A percentile compares a stretch with the other conserved stretches of the same genome.
These are phyloP conservation scores for Boletus vinaceobasis DNA, from an alignment of 768 basidiomycete species.

Conservation along the genomic window DNA sequence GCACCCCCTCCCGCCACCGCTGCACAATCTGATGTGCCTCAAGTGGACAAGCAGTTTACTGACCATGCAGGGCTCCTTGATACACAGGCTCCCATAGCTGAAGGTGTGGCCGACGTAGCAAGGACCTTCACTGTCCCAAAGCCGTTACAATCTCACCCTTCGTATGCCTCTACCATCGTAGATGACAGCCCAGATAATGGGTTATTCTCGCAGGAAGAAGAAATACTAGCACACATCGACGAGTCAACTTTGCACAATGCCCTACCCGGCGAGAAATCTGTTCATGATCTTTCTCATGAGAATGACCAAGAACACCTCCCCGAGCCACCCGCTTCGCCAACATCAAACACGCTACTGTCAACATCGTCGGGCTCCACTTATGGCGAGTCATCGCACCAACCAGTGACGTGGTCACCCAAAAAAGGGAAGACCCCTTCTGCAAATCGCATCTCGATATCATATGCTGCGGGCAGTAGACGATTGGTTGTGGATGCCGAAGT, in stretches of 20 bases:
- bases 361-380: conserved; percentile 37
- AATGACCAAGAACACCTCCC: conserved; percentile 46
- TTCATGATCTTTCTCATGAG: conserved; percentile 13
- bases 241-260: conserved; percentile 20
- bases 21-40: conserved; percentile 37
- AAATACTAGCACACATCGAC: conserved; percentile 12
- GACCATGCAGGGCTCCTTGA: conserved; percentile 45
- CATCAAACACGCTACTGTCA: conserved; percentile 45
- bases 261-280: conserved; percentile 16
- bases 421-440: conserved; percentile 58
- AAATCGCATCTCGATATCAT: conserved; percentile 91
- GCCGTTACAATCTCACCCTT: conserved; percentile 42
- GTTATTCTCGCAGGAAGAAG: conserved; percentile 28
- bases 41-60: conserved; percentile 44
- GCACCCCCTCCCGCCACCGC: conserved; percentile 23
- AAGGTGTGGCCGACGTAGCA: not conserved
- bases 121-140: conserved; percentile 16
- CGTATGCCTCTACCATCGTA: conserved; percentile 51
- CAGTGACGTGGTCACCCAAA: conserved; percentile 27
- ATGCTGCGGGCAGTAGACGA: conserved; percentile 83
- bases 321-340: conserved; percentile 58
- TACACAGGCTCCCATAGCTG: conserved; percentile 35
- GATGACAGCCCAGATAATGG: conserved; percentile 40
- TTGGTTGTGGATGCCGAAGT: conserved; percentile 87
- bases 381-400: conserved; percentile 43